Conservation (phyloP, 257 asterid genomes). For the Solanum commersonii region DNA sequence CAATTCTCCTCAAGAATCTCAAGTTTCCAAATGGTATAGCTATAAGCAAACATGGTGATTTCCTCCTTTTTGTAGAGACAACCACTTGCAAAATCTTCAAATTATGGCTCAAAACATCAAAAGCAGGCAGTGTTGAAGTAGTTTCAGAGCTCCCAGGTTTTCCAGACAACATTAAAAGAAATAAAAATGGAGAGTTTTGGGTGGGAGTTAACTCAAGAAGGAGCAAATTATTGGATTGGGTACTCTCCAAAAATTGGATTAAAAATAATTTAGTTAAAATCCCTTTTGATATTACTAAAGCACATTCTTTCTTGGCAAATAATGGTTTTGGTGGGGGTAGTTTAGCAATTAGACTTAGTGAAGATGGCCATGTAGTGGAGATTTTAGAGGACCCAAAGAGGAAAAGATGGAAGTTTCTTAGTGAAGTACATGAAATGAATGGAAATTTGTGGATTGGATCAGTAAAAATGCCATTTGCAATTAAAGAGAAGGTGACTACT, state of each 20-base stretch:
- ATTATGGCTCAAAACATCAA: slow-evolving; percentile 40
- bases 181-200: slow-evolving; percentile 56
- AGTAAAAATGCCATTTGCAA: slow-evolving; percentile 30
- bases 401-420: slow-evolving; percentile 38
- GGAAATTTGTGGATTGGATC: slow-evolving; percentile 75
- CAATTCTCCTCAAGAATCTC: slow-evolving; percentile 32
- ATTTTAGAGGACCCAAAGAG: slow-evolving; percentile 24
- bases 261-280: slow-evolving; percentile 17
- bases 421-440: slow-evolving; percentile 53
- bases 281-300: slow-evolving; percentile 32
- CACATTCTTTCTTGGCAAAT: slow-evolving; percentile 10
- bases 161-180: slow-evolving; percentile 66
- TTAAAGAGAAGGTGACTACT: slow-evolving; percentile 4
- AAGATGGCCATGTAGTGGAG: slow-evolving; percentile 38
- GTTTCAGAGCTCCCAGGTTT: slow-evolving; percentile 40
- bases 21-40: slow-evolving; percentile 79
- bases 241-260: slow-evolving; percentile 38
- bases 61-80: slow-evolving; percentile 54
- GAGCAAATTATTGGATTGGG: slow-evolving; percentile 26
- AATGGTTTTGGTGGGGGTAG: slow-evolving; percentile 16
- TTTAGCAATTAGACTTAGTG: slow-evolving; percentile 40
- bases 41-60: slow-evolving; percentile 38
- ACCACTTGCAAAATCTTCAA: slow-evolving; percentile 42
- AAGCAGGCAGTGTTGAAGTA: slow-evolving; percentile 23
- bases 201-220: slow-evolving; percentile 47